phyloP scores from a whole-genome alignment of 306 rosid genomes.

The barrel medic (Medicago truncatula) region MtrunA17r5.0-ANR NC_053045.1:47360001-47360500 shows the following conservation, averaged over 20 bases:
- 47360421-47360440: slow-evolving; percentile 92
- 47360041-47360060: slow-evolving; percentile 62
- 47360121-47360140: slow-evolving; percentile 64
- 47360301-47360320: slow-evolving; percentile 77
- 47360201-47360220: slow-evolving; percentile 56
- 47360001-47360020: slow-evolving; percentile 76
- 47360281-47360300: slow-evolving; percentile 68
- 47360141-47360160: slow-evolving; percentile 69
- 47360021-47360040: slow-evolving; percentile 64
- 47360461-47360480: slow-evolving; percentile 75
- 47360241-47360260: slow-evolving; percentile 5
- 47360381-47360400: slow-evolving; percentile 72
- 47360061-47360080: slow-evolving; percentile 51
- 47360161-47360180: slow-evolving; percentile 93
- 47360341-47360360: slow-evolving; percentile 70
- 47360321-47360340: slow-evolving; percentile 75
- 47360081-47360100: slow-evolving; percentile 72
- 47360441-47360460: slow-evolving; percentile 96
- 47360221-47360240: slow-evolving; percentile 68
- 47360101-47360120: slow-evolving; percentile 66
- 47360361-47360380: slow-evolving; percentile 83
- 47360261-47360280: slow-evolving; percentile 44
- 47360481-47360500: slow-evolving; percentile 81
- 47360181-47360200: slow-evolving; percentile 67
- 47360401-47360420: slow-evolving; percentile 92